Evolutionary conservation across 2,329 filamentous ascomycete species (phyloP).

Genomic region (Fusarium kyushuense): DNA sequence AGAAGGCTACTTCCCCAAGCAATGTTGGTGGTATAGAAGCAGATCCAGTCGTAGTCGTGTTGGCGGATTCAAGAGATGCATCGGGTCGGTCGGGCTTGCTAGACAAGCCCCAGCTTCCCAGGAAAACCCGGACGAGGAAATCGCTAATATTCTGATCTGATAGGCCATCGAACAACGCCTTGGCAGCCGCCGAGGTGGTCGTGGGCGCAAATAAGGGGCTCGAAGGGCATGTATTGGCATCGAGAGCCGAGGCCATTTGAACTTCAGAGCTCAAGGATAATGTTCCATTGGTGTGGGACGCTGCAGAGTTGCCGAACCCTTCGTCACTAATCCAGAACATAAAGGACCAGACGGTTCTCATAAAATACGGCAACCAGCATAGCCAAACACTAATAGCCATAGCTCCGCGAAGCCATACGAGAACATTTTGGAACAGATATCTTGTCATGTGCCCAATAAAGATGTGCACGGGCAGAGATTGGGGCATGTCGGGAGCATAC

Average conservation of each 20-base stretch:
- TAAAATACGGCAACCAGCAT: slow-evolving; percentile 86
- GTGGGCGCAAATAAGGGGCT: slow-evolving; percentile 52
- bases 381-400: slow-evolving; percentile 91
- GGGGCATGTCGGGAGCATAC: slow-evolving; percentile 94
- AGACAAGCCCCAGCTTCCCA: slow-evolving; percentile 49
- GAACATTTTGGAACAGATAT: slow-evolving; percentile 76
- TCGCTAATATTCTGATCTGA: slow-evolving; percentile 51
- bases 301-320: slow-evolving; percentile 62
- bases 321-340: slow-evolving; percentile 95
- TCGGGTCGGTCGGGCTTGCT: slow-evolving; percentile 41
- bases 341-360: slow-evolving; percentile 91
- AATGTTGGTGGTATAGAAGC: slow-evolving; percentile 51
- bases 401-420: slow-evolving; percentile 82
- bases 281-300: slow-evolving; percentile 45
- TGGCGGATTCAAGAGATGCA: slow-evolving; percentile 17
- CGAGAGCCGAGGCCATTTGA: slow-evolving; percentile 50
- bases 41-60: slow-evolving; percentile 29
- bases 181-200: slow-evolving; percentile 51
- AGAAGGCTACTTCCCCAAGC: slow-evolving; percentile 67
- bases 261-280: slow-evolving; percentile 30
- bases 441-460: slow-evolving; percentile 83
- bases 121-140: slow-evolving; percentile 49
- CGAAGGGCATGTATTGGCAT: slow-evolving; percentile 51
- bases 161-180: slow-evolving; percentile 48
- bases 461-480: slow-evolving; percentile 80